These are phyloP conservation scores for Apophysomyces trapeziformis DNA, from an alignment of 371 early-diverging fungal species.

Conservation along the genomic window DNA sequence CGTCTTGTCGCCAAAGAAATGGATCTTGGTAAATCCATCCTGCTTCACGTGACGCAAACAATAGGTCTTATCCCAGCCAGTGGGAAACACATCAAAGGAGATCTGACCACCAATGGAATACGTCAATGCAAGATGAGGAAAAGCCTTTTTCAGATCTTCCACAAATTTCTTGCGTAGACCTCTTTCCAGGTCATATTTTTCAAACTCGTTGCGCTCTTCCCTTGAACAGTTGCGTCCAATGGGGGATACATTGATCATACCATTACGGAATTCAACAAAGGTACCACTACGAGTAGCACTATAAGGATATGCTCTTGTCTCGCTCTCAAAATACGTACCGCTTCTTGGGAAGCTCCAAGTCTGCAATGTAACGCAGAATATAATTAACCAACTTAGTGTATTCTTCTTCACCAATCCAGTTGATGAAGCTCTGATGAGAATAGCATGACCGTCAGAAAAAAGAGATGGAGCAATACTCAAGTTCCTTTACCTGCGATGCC, in stretches of 20 bases:
- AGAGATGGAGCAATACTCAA: not conserved
- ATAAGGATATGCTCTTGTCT: not conserved
- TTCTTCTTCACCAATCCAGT: conserved; percentile 94
- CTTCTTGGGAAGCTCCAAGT: conserved; percentile 95
- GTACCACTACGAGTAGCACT: conserved; percentile 79
- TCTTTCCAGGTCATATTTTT: conserved; percentile 89
- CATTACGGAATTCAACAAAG: conserved; percentile 99
- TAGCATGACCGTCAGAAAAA: no score
- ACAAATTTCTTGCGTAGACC: conserved; percentile 89
- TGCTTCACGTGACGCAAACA: conserved; percentile 92
- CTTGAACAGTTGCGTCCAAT: conserved; percentile 98
- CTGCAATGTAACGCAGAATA: conserved; percentile 93
- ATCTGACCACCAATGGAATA: conserved; percentile 99
- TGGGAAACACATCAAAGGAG: conserved; percentile 99
- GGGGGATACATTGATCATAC: conserved; percentile 99
- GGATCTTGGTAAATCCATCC: conserved; percentile 90
- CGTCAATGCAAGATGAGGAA: conserved; percentile 88
- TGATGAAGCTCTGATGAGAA: conserved; percentile 84
- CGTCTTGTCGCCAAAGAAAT: conserved; percentile 99
- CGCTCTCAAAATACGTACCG: conserved; percentile 59
- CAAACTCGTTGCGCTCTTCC: conserved; percentile 95
- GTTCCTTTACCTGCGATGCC: conserved; percentile 68
- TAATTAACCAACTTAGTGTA: conserved; percentile 96
- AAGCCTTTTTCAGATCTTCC: conserved; percentile 81
- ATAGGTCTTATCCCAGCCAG: conserved; percentile 99